These are phyloP conservation scores for Lachancea lanzarotensis DNA, from an alignment of 805 yeast genomes.

Conservation along the genomic window DNA sequence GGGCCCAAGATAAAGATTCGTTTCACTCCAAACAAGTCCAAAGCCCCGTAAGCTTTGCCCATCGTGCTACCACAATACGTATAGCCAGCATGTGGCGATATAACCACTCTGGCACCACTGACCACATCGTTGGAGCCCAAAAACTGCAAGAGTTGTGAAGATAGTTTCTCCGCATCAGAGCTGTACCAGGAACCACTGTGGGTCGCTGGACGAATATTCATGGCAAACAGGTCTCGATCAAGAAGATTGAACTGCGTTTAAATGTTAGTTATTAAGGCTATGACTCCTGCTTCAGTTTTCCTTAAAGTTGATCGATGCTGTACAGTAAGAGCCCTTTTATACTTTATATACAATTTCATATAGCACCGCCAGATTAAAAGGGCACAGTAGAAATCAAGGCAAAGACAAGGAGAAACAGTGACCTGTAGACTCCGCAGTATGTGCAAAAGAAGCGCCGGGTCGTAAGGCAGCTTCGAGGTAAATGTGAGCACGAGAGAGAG, in stretches of 20 bases:
- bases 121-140: conserved; percentile 28
- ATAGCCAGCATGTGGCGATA: conserved; percentile 78
- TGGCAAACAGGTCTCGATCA: background rate
- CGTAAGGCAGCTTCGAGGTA: background rate
- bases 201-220: conserved; percentile 52
- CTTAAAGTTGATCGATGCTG: background rate
- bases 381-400: background rate
- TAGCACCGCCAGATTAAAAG: background rate
- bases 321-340: background rate
- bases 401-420: background rate
- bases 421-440: background rate
- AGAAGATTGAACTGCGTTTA: background rate
- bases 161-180: conserved; percentile 37
- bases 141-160: conserved; percentile 44
- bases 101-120: conserved; percentile 36
- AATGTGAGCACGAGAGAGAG: background rate
- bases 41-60: conserved; percentile 66
- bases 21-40: conserved; percentile 49
- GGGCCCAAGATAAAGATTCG: conserved; percentile 85
- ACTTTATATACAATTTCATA: conserved; percentile 1
- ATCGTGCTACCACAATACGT: conserved; percentile 71
- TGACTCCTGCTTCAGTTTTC: background rate
- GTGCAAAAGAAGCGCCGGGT: background rate
- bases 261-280: background rate
- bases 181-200: conserved; percentile 93